These are phyloP conservation scores for Mucuna pruriens DNA, from an alignment of 306 rosid species.

Conservation along the genomic window DNA sequence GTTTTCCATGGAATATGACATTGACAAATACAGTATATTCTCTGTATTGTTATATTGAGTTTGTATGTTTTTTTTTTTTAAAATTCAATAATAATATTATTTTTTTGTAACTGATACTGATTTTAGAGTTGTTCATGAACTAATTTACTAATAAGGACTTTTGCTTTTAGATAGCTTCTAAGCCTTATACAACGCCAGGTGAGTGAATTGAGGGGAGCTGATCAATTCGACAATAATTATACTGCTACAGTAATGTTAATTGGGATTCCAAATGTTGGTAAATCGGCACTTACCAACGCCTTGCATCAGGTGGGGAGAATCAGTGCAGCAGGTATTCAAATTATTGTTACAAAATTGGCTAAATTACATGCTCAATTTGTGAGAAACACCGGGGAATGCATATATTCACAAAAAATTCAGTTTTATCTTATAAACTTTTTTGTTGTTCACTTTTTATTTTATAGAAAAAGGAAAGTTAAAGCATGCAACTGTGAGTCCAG, in stretches of 20 bases:
- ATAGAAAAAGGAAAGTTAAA: slow-evolving; percentile 89
- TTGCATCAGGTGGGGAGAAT: slow-evolving; percentile 89
- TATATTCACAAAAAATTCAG: not conserved
- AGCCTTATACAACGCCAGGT: slow-evolving; percentile 73
- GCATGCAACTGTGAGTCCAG: slow-evolving; percentile 78
- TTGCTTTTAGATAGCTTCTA: slow-evolving; percentile 59
- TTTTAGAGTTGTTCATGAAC: slow-evolving; percentile 23
- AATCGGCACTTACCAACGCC: slow-evolving; percentile 87
- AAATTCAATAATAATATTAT: not conserved
- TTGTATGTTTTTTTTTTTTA: not conserved
- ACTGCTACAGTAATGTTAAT: slow-evolving; percentile 75
- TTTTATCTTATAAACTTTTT: not conserved
- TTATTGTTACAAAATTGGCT: not conserved
- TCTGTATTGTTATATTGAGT: not conserved
- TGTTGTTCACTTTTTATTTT: slow-evolving; percentile 29
- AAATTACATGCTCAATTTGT: slow-evolving; percentile 11
- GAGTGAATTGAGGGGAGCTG: slow-evolving; percentile 58
- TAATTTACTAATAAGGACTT: slow-evolving; percentile 10
- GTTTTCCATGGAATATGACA: slow-evolving; percentile 1
- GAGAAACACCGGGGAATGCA: slow-evolving; percentile 13
- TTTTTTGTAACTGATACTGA: not conserved
- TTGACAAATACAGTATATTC: slow-evolving; percentile 14
- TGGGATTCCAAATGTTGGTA: slow-evolving; percentile 94
- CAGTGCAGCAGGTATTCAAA: slow-evolving; percentile 79
- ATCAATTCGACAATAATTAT: slow-evolving; percentile 43